Conservation (phyloP, 108 stramenopile species). For the Skeletonema marinoi region DNA sequence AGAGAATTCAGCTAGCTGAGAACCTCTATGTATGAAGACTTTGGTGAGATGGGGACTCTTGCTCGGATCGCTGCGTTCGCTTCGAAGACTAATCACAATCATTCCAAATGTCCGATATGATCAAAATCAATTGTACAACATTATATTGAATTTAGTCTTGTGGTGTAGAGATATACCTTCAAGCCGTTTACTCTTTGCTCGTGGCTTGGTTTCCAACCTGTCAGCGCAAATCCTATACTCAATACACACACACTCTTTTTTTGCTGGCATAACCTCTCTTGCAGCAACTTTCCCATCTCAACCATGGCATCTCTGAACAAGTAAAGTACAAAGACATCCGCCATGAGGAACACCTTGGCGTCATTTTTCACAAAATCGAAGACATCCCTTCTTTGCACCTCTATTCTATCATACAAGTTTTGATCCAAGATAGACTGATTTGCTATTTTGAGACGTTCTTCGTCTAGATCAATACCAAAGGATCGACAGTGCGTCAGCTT, state of each 20-base stretch:
- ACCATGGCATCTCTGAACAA: conserved; percentile 51
- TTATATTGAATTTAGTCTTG: no score
- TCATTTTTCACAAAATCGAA: conserved; percentile 38
- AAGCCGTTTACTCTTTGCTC: conserved; percentile 25
- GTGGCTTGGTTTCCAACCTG: conserved; percentile 20
- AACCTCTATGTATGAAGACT: no score
- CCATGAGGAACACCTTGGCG: conserved; percentile 4
- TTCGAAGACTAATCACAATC: background rate
- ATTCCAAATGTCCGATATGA: conserved; percentile 42
- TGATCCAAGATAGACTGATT: conserved; percentile 8
- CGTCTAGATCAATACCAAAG: conserved; percentile 49
- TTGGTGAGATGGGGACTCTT: no score
- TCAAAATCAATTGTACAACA: no score
- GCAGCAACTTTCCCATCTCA: conserved; percentile 28
- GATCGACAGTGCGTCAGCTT: conserved; percentile 37
- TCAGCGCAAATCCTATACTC: conserved; percentile 43
- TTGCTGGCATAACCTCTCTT: conserved; percentile 1
- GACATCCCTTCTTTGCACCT: conserved; percentile 31
- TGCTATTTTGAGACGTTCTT: conserved; percentile 33
- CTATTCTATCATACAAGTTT: conserved; percentile 14
- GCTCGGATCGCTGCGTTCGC: no score
- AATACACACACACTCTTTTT: conserved; percentile 14
- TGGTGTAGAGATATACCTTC: conserved; percentile 32
- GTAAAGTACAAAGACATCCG: conserved; percentile 48
- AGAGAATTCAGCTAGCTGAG: no score